phyloP scores from a whole-genome alignment of 2,329 filamentous ascomycete species.

The Nemania abortiva region DNA sequence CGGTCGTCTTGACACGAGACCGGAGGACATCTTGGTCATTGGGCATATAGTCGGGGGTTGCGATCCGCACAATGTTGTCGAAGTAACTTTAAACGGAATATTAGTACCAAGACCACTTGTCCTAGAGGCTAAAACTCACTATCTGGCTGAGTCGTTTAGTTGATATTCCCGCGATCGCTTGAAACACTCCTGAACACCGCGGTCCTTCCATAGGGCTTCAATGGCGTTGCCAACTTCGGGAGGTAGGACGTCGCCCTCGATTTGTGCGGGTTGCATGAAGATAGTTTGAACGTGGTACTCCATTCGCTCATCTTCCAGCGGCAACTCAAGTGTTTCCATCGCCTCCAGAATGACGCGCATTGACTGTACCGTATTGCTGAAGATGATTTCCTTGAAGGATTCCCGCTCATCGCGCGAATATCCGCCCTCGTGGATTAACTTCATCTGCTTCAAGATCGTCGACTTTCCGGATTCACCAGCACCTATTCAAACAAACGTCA shows the following conservation, averaged over 20 bases:
- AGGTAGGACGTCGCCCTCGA: slow-evolving; percentile 94
- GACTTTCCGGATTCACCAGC: slow-evolving; percentile 98
- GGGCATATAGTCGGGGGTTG: slow-evolving; percentile 90
- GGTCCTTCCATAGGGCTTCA: slow-evolving; percentile 91
- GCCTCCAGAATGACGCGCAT: slow-evolving; percentile 78
- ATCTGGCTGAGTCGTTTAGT: slow-evolving; percentile 95
- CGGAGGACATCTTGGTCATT: slow-evolving; percentile 95
- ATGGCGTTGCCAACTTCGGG: slow-evolving; percentile 94
- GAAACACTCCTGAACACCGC: slow-evolving; percentile 94
- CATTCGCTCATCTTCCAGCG: slow-evolving; percentile 89
- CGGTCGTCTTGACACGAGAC: slow-evolving; percentile 96
- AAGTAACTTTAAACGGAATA: slow-evolving; percentile 76
- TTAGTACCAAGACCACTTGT: neutral
- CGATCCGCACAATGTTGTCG: slow-evolving; percentile 92
- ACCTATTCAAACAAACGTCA: slow-evolving; percentile 64
- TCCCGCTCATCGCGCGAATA: slow-evolving; percentile 91
- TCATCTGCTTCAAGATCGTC: slow-evolving; percentile 97
- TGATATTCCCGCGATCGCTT: slow-evolving; percentile 96
- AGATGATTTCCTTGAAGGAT: slow-evolving; percentile 78
- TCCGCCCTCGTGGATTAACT: slow-evolving; percentile 98
- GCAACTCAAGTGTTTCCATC: slow-evolving; percentile 79
- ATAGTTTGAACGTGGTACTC: slow-evolving; percentile 99
- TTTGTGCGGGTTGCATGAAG: slow-evolving; percentile 98
- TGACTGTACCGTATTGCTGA: slow-evolving; percentile 77
- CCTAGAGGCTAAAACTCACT: slow-evolving; percentile 69